These are phyloP conservation scores for Aspergillus oerlinghausenensis DNA, from an alignment of 2,329 filamentous ascomycete species.

Conservation along the genomic window DNA sequence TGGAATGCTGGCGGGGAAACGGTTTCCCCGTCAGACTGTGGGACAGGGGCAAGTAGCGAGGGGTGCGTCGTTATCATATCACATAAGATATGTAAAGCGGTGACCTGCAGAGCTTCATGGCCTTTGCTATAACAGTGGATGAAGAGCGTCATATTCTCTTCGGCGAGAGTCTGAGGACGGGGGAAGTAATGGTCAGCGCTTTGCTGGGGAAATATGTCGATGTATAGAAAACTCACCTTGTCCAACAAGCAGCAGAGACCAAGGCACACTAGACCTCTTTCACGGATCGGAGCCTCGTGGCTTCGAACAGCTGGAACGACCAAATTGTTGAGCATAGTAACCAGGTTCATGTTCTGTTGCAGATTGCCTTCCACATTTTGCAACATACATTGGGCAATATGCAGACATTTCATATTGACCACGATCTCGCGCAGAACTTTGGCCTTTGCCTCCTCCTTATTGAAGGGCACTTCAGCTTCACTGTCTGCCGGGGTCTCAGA, in stretches of 20 bases:
- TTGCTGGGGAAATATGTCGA: background rate
- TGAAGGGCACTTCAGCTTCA: slow-evolving; percentile 55
- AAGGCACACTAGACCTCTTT: slow-evolving; percentile 82
- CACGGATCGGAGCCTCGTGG: slow-evolving; percentile 86
- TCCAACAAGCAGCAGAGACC: slow-evolving; percentile 89
- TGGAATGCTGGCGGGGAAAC: slow-evolving; percentile 45
- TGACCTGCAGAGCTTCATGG: slow-evolving; percentile 82
- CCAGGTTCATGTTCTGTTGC: slow-evolving; percentile 84
- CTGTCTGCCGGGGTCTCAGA: slow-evolving; percentile 40
- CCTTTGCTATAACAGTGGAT: slow-evolving; percentile 95
- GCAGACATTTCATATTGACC: slow-evolving; percentile 96
- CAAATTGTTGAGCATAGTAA: slow-evolving; percentile 96
- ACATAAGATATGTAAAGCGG: slow-evolving; percentile 83
- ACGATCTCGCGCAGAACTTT: slow-evolving; percentile 74
- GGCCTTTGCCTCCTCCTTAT: slow-evolving; percentile 62
- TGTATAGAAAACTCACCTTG: slow-evolving; percentile 49
- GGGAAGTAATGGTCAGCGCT: slow-evolving; percentile 3
- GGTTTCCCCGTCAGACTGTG: slow-evolving; percentile 44
- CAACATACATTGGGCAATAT: slow-evolving; percentile 96
- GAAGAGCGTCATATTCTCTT: slow-evolving; percentile 88
- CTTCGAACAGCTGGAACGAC: slow-evolving; percentile 92
- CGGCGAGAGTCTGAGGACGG: slow-evolving; percentile 63
- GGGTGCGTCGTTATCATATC: slow-evolving; percentile 91
- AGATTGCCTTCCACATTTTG: slow-evolving; percentile 85
- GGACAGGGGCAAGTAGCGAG: slow-evolving; percentile 62